These are phyloP conservation scores for Syzygium oleosum DNA, from an alignment of 345 rosid genomes.

Conservation along the genomic window DNA sequence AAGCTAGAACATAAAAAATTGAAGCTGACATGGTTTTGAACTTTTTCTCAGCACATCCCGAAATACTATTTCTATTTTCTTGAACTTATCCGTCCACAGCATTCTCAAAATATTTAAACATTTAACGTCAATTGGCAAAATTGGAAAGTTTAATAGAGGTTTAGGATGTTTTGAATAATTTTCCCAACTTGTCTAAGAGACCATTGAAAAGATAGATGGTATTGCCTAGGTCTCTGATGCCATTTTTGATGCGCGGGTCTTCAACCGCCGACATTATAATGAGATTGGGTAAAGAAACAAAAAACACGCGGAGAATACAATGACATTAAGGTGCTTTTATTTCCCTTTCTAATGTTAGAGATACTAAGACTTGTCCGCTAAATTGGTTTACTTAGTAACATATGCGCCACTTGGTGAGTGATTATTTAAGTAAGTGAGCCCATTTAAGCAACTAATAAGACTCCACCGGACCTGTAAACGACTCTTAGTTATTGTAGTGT, in stretches of 20 bases:
- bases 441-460: not conserved
- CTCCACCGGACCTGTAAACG: not conserved
- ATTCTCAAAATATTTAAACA: not conserved
- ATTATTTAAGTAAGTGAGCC: not conserved
- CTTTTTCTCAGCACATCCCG: not conserved
- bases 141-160: not conserved
- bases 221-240: not conserved
- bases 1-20: not conserved
- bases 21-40: not conserved
- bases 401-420: not conserved
- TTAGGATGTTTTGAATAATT: fast-evolving
- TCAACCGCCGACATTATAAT: not conserved
- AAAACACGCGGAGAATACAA: not conserved
- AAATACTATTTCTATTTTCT: not conserved
- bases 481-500: not conserved
- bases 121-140: not conserved
- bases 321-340: not conserved
- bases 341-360: not conserved
- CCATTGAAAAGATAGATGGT: not conserved
- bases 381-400: not conserved
- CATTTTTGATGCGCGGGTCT: not conserved
- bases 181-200: not conserved
- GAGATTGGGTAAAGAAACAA: not conserved
- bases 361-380: not conserved
- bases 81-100: not conserved